Base-by-base conservation (phyloP, 2,329 filamentous ascomycete genomes). In the Neodidymelliopsis sp. region DNA sequence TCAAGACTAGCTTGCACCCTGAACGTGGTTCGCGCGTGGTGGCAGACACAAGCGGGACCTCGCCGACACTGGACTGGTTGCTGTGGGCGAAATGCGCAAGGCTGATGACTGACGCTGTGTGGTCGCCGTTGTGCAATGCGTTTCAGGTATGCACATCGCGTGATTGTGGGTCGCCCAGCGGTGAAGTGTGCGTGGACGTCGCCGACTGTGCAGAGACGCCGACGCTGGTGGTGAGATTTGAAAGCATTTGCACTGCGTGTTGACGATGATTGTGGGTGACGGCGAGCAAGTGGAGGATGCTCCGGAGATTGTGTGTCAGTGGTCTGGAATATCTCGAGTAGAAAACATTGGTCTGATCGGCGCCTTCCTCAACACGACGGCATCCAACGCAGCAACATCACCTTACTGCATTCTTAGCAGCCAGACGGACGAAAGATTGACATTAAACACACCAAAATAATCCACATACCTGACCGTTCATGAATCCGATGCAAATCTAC, bases 11-110 rank as follows among this genome's bases (percentile, higher is more conserved):
- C 30, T 40, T 33, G 34, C 23, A 33, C 39, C 34, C 39, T 56
- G 49, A 52, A 51, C 53, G 28, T 58, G 48, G 45, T 36, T 42
- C 43, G 53, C 48, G 49, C 44, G 49, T 55, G 52, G 55, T 49
- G 49, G 54, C 54, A 41, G 28, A 16, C 20, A n/a, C 22, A 38
- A 43, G 46, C 45, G 49, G 49, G 43, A 36, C 19, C 12, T 45
- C 35, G 47, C 13, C 35, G 47, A 41, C 19, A 30, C 47, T 44
- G 39, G 44, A 34, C 38, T 29, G 15, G 23, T 15, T 31, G 15
- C 9, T 11, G 31, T n/a, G 19, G 8, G 47, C 40, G 40, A 39
- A n/a, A 13, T 24, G 10, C 6, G 22, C 20, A 45, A 37, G 40
- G 47, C 47, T 50, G 35, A 36, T 30, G 40, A 50, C 47, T 36